Evolutionary conservation across 495 filamentous ascomycete genomes (phyloP).

Genomic region (Penicillium robsamsonii): DNA sequence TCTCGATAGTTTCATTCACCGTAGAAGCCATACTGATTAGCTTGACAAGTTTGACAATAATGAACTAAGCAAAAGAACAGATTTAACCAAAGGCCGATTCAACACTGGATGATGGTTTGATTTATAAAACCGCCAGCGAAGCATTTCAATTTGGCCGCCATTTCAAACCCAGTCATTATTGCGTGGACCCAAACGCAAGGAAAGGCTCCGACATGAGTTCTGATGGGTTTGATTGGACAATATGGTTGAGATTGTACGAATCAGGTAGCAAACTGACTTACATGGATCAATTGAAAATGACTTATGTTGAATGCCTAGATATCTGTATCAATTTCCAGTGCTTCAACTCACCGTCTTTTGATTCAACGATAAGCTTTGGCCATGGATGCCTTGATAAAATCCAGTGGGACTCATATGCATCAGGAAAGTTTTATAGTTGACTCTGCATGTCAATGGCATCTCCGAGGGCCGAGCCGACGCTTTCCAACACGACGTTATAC

Average conservation of each 20-base stretch:
- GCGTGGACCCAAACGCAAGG: background rate
- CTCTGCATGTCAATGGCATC: background rate
- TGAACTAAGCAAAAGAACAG: background rate
- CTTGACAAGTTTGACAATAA: background rate
- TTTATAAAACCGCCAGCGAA: background rate
- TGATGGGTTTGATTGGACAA: background rate
- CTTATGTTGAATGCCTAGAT: background rate
- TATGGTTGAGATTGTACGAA: background rate
- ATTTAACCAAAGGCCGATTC: background rate
- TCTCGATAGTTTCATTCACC: constrained; percentile 26
- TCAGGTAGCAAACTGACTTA: background rate
- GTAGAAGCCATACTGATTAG: constrained; percentile 16
- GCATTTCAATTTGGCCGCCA: background rate
- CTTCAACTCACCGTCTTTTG: background rate
- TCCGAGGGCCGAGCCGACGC: background rate
- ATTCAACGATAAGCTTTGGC: too few relatives aligned
- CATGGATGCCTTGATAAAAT: background rate
- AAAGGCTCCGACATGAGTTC: background rate
- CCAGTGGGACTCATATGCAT: background rate
- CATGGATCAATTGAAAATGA: background rate
- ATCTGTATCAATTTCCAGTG: background rate
- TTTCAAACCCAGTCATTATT: background rate
- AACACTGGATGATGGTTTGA: background rate
- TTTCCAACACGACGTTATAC: background rate
- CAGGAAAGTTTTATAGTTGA: too few relatives aligned